These are phyloP conservation scores for Hordeum marinum DNA, from an alignment of 176 grass and related monocot genomes.

Conservation along the genomic window DNA sequence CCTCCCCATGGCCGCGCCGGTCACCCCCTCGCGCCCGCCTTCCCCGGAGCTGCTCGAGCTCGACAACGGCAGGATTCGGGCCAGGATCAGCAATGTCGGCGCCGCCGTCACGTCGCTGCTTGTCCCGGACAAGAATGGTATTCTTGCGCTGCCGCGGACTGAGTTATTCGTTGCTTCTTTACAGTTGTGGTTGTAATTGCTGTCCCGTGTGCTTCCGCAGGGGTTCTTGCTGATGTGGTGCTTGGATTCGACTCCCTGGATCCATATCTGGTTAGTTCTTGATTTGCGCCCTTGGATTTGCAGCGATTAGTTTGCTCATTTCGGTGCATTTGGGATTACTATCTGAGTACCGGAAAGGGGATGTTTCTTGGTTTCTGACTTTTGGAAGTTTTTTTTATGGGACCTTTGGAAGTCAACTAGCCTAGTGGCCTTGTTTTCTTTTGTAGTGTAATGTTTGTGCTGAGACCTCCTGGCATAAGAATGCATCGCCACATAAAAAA, in stretches of 20 bases:
- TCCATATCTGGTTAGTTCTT: slow-evolving; percentile 63
- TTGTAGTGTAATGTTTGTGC: neutral
- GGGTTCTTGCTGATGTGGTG: slow-evolving; percentile 75
- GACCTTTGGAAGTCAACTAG: neutral
- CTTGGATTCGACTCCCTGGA: slow-evolving; percentile 88
- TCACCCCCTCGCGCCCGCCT: neutral
- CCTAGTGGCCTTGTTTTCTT: neutral
- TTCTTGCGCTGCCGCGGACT: neutral
- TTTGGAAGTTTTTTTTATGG: neutral
- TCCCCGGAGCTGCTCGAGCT: slow-evolving; percentile 59
- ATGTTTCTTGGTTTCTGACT: slow-evolving; percentile 9
- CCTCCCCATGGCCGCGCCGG: neutral
- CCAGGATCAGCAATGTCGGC: slow-evolving; percentile 72
- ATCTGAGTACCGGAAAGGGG: neutral
- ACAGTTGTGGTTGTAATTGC: neutral
- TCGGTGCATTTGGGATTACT: neutral
- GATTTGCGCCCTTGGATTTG: neutral
- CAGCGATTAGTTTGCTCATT: neutral
- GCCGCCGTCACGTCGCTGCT: slow-evolving; percentile 77
- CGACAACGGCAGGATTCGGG: slow-evolving; percentile 46
- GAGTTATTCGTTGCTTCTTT: neutral
- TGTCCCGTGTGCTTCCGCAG: slow-evolving; percentile 24
- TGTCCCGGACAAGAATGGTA: slow-evolving; percentile 69
- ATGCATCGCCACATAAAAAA: no score
- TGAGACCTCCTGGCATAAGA: no score